phyloP scores from a whole-genome alignment of 208 protist genomes.

The Novymonas esmeraldas region DNA sequence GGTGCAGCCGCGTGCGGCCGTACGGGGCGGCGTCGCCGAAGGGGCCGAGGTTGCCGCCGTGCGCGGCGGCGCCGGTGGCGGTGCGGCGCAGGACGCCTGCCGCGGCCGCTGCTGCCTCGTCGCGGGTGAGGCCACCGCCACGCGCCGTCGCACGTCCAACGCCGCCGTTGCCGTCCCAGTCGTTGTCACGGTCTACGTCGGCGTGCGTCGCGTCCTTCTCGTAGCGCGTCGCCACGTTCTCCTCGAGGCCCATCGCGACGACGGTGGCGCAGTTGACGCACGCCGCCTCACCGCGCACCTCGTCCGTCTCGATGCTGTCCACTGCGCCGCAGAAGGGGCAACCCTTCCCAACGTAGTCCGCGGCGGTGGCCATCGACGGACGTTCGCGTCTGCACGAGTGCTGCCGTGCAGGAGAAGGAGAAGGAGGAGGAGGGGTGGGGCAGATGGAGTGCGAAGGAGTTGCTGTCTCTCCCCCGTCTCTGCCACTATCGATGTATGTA shows the following conservation, averaged over 20 bases:
- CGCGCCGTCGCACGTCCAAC: conserved; percentile 19
- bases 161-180: conserved; percentile 13
- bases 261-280: conserved; percentile 80
- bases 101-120: conserved; percentile 40
- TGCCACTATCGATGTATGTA: too few species aligned
- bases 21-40: conserved; percentile 30
- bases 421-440: not conserved
- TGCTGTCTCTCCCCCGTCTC: too few species aligned
- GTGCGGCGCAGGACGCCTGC: conserved; percentile 31
- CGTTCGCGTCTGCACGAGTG: not conserved
- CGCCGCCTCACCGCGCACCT: conserved; percentile 75
- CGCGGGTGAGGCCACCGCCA: conserved; percentile 25
- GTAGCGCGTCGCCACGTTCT: conserved; percentile 67
- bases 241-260: conserved; percentile 80
- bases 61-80: not conserved
- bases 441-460: not conserved
- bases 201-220: conserved; percentile 72
- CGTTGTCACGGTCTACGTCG: conserved; percentile 60
- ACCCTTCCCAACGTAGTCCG: conserved; percentile 71
- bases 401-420: not conserved
- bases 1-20: conserved; percentile 48
- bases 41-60: not conserved
- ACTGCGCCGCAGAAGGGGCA: conserved; percentile 80
- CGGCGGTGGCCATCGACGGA: conserved; percentile 67
- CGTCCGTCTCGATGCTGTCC: conserved; percentile 76